Base-by-base conservation (phyloP, 2,329 filamentous ascomycete species). In the Akanthomyces muscarius region DNA sequence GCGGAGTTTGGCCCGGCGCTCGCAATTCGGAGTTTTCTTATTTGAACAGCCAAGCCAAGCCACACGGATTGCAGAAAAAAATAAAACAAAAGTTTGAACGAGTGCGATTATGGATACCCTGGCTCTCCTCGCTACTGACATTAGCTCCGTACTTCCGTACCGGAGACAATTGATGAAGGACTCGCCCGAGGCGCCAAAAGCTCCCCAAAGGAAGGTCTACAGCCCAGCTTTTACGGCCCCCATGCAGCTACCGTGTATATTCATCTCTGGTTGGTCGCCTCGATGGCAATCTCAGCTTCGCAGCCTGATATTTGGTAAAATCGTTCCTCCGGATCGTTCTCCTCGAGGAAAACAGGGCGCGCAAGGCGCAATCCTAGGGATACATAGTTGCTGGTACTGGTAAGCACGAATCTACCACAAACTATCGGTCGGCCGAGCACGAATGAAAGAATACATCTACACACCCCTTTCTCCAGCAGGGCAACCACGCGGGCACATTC, bases 301-400 rank as follows among this genome's bases (percentile, higher is more conserved):
- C 55, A 57, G 55, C 54, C 54, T 57, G 42, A 57, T 47, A 47
- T 57, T 57, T 47, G 54, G 41, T 36, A 6, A 57, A 47, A 57
- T 57, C 54, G 54, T 36, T 16, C 4, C 36, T 57, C 16, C 28
- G 11, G 42, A 45, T 47, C 42, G 55, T 36, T 13, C 51, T 18
- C 10, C 8, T 47, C 4, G 36, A 11, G 33, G 8, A 36, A 36
- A 5, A 1, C 33, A 36, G 33, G 33, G 33, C 33, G 33, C 33
- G 13, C 13, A 38, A 13, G 33, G 33, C 33, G 5, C 38, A 41
- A 16, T 41, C 38, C 38, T 41, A 1, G 10, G 33, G 33, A 36
- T 11, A 11, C 4, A 6, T 36, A 7, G 2, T 7, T 11, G 7
- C 33, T 36, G 28, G 28, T 30, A 10, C 10, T 36, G 33, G 33